Conservation (phyloP, 1,284 basidiomycete genomes). For the Cystobasidium sp. region DNA sequence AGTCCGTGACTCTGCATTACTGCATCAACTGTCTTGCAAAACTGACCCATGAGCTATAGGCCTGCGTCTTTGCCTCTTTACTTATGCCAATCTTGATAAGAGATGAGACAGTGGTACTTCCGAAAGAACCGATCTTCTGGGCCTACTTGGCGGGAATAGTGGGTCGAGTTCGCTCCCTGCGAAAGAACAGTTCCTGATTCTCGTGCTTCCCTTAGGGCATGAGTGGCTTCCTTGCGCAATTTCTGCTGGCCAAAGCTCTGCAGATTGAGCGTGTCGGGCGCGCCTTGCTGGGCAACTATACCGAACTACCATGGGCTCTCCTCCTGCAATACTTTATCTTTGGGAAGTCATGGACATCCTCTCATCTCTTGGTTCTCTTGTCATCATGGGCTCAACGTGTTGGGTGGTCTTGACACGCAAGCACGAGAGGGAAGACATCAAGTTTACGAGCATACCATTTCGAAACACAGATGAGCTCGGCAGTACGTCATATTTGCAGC, state of each 20-base stretch:
- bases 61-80: neutral
- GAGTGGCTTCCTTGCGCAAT: constrained; percentile 50
- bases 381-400: constrained; percentile 51
- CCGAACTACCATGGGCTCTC: constrained; percentile 42
- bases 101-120: constrained; percentile 46
- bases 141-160: constrained; percentile 48
- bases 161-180: constrained; percentile 16
- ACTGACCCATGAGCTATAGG: constrained; percentile 11
- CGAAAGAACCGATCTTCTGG: constrained; percentile 44
- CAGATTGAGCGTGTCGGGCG: constrained; percentile 43
- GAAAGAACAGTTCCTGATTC: neutral
- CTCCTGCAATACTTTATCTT: constrained; percentile 50
- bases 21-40: neutral
- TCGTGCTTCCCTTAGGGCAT: constrained; percentile 32
- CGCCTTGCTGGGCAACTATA: neutral
- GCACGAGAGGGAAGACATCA: neutral
- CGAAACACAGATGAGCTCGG: too few relatives aligned
- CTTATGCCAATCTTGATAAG: constrained; percentile 48
- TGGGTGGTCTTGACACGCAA: constrained; percentile 47
- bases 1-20: neutral
- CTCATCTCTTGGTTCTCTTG: constrained; percentile 48
- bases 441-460: too few relatives aligned
- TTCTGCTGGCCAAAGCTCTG: constrained; percentile 47
- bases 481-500: too few relatives aligned
- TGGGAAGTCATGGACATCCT: constrained; percentile 48